Evolutionary conservation across 805 yeast genomes (phyloP), one percentile per base, ranked within the genome.

Genomic region (Suhomyces tanzawaensis): DNA sequence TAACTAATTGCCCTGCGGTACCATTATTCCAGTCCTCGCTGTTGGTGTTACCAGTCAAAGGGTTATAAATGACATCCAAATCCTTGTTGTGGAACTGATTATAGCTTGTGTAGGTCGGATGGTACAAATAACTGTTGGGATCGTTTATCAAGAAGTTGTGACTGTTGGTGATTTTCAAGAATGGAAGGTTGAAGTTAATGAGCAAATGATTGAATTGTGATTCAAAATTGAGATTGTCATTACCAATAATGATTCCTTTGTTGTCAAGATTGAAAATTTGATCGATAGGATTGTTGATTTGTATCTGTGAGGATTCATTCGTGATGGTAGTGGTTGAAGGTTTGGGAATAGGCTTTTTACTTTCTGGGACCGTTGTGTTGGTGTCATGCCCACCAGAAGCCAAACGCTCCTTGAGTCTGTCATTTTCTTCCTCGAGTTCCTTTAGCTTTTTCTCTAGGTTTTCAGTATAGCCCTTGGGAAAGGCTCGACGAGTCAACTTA

Each of bases 401-500:
- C 22, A 33, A 17, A 15, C 15, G 25, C 9, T 13, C 5, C 7
- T 32, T 36, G 16, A 36, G 23, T 32, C 64, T 54, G 29, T 76
- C 62, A 39, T 75, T 65, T 42, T 76, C 82, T 31, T 76, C 74
- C 53, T 84, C 89, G 38, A 84, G 62, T 23, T 72, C 72, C 23
- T 77, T 71, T 31, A 85, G 65, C 48, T 77, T 79, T 39, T 69
- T 71, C 51, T 85, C 95, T 47, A 85, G 61, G 49, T 78, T 79
- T 59, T 82, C 87, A 1, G 95, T 85, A 52, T 85, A 85, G 0
- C 93, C 91, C 50, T 81, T 81, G 3, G 93, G 91, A 44, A 84
- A 82, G 1, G 90, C 85, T 42, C 88, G 69, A 58, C 95, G 69
- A 0, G 89, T 79, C 19, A 85, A 60, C 53, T 81, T 82, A 60